Percentiles rank a stretch among this genome's conserved stretches.
phyloP scores from a whole-genome alignment of 345 rosid genomes.

The Dovyalis caffra region DNA sequence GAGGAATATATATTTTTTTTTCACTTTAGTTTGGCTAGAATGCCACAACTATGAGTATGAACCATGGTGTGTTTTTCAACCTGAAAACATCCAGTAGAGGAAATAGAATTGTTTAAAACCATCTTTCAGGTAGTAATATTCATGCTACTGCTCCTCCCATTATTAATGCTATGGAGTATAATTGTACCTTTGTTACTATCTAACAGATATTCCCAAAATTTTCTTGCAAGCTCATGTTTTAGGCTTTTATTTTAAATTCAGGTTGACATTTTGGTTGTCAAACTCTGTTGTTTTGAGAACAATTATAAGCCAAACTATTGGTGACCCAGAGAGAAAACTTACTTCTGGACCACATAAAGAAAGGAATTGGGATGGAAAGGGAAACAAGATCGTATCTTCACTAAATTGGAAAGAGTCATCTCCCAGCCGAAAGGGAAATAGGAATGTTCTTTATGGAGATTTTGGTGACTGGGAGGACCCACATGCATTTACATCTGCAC shows the following conservation, averaged over 20 bases:
- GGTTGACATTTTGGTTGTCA: constrained; percentile 95
- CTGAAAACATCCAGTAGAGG: no score
- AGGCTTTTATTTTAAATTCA: constrained; percentile 28
- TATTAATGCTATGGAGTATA: no score
- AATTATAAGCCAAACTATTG: constrained; percentile 50
- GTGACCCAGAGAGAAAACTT: constrained; percentile 33
- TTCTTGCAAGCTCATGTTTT: constrained; percentile 6
- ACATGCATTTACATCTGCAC: constrained; percentile 48
- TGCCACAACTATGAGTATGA: no score
- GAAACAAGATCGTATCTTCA: constrained; percentile 35
- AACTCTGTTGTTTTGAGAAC: constrained; percentile 74
- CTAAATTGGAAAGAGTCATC: constrained; percentile 64
- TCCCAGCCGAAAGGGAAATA: constrained; percentile 41
- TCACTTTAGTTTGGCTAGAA: no score
- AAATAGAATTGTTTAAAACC: no score
- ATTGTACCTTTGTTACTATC: no score
- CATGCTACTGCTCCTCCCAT: no score
- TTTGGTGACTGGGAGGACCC: constrained; percentile 64
- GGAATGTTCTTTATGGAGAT: constrained; percentile 21
- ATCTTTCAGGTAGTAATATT: no score
- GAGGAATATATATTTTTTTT: no score
- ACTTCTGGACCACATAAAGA: constrained; percentile 35
- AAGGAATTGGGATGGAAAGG: constrained; percentile 37
- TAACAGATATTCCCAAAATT: not conserved
- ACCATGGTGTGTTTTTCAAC: no score